Evolutionary conservation across 371 early-diverging fungal genomes (phyloP), one percentile per base, ranked within the genome.

Genomic region (Mortierella sp.): DNA sequence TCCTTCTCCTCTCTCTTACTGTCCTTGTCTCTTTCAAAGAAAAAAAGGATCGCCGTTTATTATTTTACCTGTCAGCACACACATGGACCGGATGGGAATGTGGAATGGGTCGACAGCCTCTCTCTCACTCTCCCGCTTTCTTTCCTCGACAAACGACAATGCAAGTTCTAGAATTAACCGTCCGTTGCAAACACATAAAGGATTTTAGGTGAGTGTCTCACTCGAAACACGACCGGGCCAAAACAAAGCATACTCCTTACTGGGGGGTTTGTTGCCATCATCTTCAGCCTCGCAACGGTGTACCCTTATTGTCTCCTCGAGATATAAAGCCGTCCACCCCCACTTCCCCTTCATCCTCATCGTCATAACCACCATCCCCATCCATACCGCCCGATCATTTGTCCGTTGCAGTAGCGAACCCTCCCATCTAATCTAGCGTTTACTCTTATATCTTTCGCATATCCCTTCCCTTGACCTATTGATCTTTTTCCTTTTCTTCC

Each of bases 191-290:
- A 0, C 16, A n/a, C 0, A 31, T 0, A 31, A 54, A 54, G 13
- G n/a, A 28, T 50, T 31, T 61, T 57, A 26, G 28, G 26, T 57
- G 28, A 13, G 31, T 37, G 76, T 76, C 76, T 70, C 76, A 76
- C 71, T 76, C 70, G 76, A 76, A 76, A 69, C n/a, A 69, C 76
- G 54, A 76, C 76, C 26, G 10, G 76, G 55, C 76, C 54, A 31
- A 72, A 72, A 72, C 19, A 61, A 61, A 61, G 57, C 5, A 16
- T 61, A 16, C 5, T 5, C 6, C 14, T 16, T 11, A 28, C 26
- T 13, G 57, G 55, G 26, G 28, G 59, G 31, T 28, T 2, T 26
- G 5, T 46, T 48, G 43, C 73, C 73, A 73, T 48, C 44, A 71
- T 50, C 2, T 26, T 28, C 50, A 71, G 2, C 50, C 2, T 54